A percentile compares a stretch with the other conserved stretches of the same genome.
Evolutionary conservation across 2,329 filamentous ascomycete species (phyloP).

Genomic region (Dactylellina sp.): DNA sequence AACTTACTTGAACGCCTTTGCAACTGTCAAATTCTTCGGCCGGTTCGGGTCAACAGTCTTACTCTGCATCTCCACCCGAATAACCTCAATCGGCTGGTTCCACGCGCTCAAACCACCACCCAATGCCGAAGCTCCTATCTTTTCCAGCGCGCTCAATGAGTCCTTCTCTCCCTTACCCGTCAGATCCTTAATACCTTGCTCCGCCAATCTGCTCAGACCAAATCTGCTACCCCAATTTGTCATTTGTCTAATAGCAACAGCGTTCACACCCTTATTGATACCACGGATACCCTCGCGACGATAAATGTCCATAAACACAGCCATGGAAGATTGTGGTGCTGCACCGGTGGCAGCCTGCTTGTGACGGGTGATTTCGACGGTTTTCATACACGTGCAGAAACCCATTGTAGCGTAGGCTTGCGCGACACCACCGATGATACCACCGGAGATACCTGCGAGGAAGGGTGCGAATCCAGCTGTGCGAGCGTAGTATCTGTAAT

Average conservation of each 20-base stretch:
- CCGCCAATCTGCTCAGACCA: constrained; percentile 89
- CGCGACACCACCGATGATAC: constrained; percentile 92
- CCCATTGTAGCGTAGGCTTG: constrained; percentile 99
- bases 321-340: constrained; percentile 89
- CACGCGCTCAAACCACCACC: constrained; percentile 96
- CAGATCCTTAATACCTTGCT: constrained; percentile 82
- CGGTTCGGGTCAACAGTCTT: constrained; percentile 98
- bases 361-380: constrained; percentile 98
- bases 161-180: constrained; percentile 83
- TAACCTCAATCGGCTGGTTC: constrained; percentile 99
- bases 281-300: constrained; percentile 90
- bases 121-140: constrained; percentile 85
- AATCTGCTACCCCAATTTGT: constrained; percentile 99
- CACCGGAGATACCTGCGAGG: constrained; percentile 85
- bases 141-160: constrained; percentile 83
- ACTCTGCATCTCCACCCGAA: constrained; percentile 99
- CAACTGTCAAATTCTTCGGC: constrained; percentile 98
- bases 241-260: constrained; percentile 97
- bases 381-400: constrained; percentile 99
- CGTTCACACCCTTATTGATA: constrained; percentile 99
- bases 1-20: constrained; percentile 73
- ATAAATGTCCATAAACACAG: constrained; percentile 97
- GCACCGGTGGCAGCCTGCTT: constrained; percentile 86
- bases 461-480: constrained; percentile 86
- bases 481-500: constrained; percentile 78